A percentile compares a stretch with the other conserved stretches of the same genome.
phyloP scores from a whole-genome alignment of 257 asterid species.

The Solanum gandarillasii region DNA sequence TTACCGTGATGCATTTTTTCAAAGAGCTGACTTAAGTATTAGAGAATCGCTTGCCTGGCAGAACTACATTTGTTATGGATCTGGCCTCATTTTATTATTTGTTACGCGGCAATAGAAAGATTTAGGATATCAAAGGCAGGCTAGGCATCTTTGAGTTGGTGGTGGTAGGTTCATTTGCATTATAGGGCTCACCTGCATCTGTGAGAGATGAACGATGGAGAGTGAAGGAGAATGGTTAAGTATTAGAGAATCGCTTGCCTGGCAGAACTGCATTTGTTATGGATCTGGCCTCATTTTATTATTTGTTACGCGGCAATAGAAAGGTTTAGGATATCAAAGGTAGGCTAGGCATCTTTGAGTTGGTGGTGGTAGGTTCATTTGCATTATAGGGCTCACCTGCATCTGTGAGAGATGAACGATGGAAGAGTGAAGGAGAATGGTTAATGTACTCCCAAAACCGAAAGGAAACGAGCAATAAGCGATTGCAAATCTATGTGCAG shows the following conservation, averaged over 20 bases:
- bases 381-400: not conserved
- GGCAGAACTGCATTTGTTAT: not conserved
- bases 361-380: not conserved
- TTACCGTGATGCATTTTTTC: not conserved
- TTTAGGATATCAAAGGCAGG: not conserved
- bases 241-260: not conserved
- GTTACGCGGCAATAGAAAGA: not conserved
- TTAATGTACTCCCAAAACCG: not conserved
- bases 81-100: not conserved
- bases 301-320: not conserved
- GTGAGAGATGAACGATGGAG: not conserved
- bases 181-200: not conserved
- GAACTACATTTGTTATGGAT: not conserved
- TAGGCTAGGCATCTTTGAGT: not conserved
- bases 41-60: not conserved
- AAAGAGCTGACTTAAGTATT: not conserved
- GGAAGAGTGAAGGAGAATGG: not conserved
- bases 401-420: not conserved
- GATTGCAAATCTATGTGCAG: not conserved
- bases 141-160: not conserved
- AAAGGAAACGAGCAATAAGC: not conserved
- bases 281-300: not conserved
- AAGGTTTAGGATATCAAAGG: not conserved
- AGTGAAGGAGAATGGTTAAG: too few relatives aligned
- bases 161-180: not conserved